Percentiles rank a stretch among this genome's conserved stretches.
Conservation (phyloP, 345 rosid species). For the Bretschneidera sinensis region DNA sequence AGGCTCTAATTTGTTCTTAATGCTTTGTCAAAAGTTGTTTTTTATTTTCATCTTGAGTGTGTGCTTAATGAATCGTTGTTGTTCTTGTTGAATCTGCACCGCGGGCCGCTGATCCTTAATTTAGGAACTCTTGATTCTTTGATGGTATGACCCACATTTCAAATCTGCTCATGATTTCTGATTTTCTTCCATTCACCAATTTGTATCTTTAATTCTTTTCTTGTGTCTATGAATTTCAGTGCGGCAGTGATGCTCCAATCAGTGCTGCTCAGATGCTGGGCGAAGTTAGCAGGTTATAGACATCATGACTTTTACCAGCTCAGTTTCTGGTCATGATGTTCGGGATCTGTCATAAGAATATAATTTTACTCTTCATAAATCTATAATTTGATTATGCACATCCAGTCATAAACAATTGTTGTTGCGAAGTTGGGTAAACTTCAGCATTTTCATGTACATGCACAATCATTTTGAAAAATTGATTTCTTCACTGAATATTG, state of each 20-base stretch:
- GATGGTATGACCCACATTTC: slow-evolving; percentile 56
- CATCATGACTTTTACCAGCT: slow-evolving; percentile 5
- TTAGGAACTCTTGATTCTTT: slow-evolving; percentile 98
- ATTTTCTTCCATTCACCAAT: slow-evolving; percentile 10
- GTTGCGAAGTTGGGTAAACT: no score
- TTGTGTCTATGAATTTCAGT: slow-evolving; percentile 43
- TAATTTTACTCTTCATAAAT: slow-evolving; percentile 1
- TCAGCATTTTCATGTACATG: background rate
- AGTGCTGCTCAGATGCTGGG: slow-evolving; percentile 83
- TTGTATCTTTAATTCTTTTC: slow-evolving; percentile 9
- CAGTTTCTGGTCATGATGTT: slow-evolving; percentile 9
- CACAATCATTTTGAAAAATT: background rate
- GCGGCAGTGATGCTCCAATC: slow-evolving; percentile 74
- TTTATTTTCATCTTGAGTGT: slow-evolving; percentile 8
- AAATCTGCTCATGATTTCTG: slow-evolving; percentile 9
- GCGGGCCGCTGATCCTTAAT: slow-evolving; percentile 17
- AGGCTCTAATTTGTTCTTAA: background rate
- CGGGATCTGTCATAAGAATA: background rate
- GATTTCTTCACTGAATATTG: slow-evolving; percentile 19
- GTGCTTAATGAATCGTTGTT: slow-evolving; percentile 16
- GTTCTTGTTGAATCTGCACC: slow-evolving; percentile 24
- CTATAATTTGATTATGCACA: background rate
- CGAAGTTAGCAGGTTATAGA: slow-evolving; percentile 88
- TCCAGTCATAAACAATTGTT: no score
- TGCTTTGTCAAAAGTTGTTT: slow-evolving; percentile 4